Conservation (phyloP, 768 basidiomycete genomes). For the Serendipita sp. region DNA sequence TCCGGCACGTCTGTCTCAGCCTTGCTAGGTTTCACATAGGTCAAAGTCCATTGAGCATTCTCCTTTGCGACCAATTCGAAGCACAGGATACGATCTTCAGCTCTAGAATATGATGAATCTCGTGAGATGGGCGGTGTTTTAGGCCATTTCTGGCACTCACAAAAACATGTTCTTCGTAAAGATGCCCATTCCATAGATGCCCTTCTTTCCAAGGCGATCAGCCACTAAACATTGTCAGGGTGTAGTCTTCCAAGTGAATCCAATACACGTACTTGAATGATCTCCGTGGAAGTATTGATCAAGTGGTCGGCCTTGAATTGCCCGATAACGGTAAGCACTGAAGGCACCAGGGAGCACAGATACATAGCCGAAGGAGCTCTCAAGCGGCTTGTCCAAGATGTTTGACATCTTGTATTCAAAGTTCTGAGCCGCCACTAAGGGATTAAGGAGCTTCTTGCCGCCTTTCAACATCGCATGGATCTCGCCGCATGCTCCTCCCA, state of each 20-base stretch:
- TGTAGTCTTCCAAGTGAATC: background rate
- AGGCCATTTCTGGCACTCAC: conserved; percentile 7
- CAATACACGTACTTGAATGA: conserved; percentile 19
- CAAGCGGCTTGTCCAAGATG: conserved; percentile 91
- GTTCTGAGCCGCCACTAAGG: conserved; percentile 87
- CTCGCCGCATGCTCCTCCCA: conserved; percentile 86
- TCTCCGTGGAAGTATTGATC: conserved; percentile 41
- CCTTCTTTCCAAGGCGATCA: conserved; percentile 81
- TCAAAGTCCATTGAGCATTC: conserved; percentile 73
- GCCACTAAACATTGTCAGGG: conserved; percentile 74
- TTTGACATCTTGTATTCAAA: conserved; percentile 98
- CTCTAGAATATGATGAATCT: conserved; percentile 29
- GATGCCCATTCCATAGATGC: conserved; percentile 93
- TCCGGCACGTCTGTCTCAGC: conserved; percentile 88
- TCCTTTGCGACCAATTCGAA: conserved; percentile 93
- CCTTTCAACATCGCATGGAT: conserved; percentile 95
- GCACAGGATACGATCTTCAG: conserved; percentile 93
- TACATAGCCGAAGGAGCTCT: conserved; percentile 91
- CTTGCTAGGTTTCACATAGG: conserved; percentile 88
- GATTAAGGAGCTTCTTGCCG: conserved; percentile 81
- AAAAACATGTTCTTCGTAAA: conserved; percentile 72
- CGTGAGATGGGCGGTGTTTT: conserved; percentile 23
- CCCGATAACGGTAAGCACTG: conserved; percentile 88
- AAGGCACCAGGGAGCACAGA: conserved; percentile 94
- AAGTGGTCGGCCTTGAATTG: conserved; percentile 71